phyloP scores from a whole-genome alignment of 345 rosid genomes.

The Citrus reticulata region DNA sequence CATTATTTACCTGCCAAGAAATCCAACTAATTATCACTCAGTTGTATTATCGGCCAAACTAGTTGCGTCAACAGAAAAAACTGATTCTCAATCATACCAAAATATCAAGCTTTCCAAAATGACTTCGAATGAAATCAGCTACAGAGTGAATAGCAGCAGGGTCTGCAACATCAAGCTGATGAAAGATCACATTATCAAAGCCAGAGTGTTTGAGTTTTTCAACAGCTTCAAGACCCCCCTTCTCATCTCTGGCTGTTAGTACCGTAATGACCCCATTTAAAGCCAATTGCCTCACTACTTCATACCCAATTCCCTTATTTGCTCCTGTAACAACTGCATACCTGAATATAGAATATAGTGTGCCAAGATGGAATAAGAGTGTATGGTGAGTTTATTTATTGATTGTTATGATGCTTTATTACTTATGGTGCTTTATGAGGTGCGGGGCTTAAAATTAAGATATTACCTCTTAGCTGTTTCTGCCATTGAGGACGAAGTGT shows the following conservation, averaged over 20 bases:
- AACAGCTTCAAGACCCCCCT: constrained; percentile 43
- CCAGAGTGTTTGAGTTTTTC: constrained; percentile 31
- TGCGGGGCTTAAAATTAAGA: not conserved
- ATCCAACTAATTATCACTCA: not conserved
- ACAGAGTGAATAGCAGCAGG: constrained; percentile 30
- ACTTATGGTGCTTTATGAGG: not conserved
- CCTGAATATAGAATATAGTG: constrained; percentile 12
- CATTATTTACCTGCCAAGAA: constrained; percentile 43
- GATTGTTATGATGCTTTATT: not conserved
- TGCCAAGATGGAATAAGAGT: not conserved
- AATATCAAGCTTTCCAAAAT: constrained; percentile 39
- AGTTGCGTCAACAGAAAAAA: not conserved
- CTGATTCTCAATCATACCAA: constrained; percentile 15
- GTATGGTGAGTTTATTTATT: not conserved
- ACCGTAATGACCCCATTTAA: constrained; percentile 25
- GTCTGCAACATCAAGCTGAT: constrained; percentile 50
- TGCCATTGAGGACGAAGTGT: not conserved
- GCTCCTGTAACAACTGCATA: constrained; percentile 49
- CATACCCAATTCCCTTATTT: constrained; percentile 49
- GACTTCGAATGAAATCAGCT: constrained; percentile 24
- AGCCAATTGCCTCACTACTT: constrained; percentile 37
- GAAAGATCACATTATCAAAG: constrained; percentile 30
- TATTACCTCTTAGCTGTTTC: not conserved
- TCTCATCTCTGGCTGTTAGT: constrained; percentile 42
- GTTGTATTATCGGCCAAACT: not conserved